A percentile compares a stretch with the other conserved stretches of the same genome.
Conservation (phyloP, 2,329 filamentous ascomycete species). For the Lizonia empirigonia region DNA sequence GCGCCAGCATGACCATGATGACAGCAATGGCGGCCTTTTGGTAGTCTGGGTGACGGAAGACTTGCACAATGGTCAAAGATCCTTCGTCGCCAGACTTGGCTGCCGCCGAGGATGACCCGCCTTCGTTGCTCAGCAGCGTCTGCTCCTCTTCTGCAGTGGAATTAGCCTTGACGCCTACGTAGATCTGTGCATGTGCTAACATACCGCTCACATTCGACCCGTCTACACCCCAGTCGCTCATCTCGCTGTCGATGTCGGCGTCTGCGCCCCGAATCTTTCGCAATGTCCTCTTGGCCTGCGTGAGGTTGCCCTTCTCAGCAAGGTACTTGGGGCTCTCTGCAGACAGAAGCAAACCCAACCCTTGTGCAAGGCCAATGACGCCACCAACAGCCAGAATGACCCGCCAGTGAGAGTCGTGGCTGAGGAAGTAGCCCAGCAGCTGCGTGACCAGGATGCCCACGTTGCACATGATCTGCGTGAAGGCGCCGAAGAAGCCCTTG, state of each 20-base stretch:
- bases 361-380: slow-evolving; percentile 69
- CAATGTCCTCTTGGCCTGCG: slow-evolving; percentile 69
- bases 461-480: slow-evolving; percentile 95
- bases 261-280: slow-evolving; percentile 75
- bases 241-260: slow-evolving; percentile 74
- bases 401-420: slow-evolving; percentile 79
- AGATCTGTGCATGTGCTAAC: not conserved
- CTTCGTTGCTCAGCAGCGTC: slow-evolving; percentile 63
- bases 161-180: slow-evolving; percentile 19
- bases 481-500: slow-evolving; percentile 77
- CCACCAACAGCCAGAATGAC: slow-evolving; percentile 78
- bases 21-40: slow-evolving; percentile 85
- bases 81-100: slow-evolving; percentile 37
- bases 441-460: slow-evolving; percentile 86
- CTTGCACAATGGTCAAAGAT: slow-evolving; percentile 56
- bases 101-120: slow-evolving; percentile 31
- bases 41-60: slow-evolving; percentile 70
- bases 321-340: slow-evolving; percentile 91
- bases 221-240: slow-evolving; percentile 56
- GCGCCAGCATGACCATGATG: slow-evolving; percentile 90
- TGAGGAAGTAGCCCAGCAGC: slow-evolving; percentile 84
- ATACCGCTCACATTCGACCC: slow-evolving; percentile 38
- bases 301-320: slow-evolving; percentile 66
- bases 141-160: slow-evolving; percentile 66
- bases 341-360: slow-evolving; percentile 69